A percentile compares a stretch with the other conserved stretches of the same genome.
phyloP scores from a whole-genome alignment of 2,329 filamentous ascomycete genomes.

The Triangularia setosa region DNA sequence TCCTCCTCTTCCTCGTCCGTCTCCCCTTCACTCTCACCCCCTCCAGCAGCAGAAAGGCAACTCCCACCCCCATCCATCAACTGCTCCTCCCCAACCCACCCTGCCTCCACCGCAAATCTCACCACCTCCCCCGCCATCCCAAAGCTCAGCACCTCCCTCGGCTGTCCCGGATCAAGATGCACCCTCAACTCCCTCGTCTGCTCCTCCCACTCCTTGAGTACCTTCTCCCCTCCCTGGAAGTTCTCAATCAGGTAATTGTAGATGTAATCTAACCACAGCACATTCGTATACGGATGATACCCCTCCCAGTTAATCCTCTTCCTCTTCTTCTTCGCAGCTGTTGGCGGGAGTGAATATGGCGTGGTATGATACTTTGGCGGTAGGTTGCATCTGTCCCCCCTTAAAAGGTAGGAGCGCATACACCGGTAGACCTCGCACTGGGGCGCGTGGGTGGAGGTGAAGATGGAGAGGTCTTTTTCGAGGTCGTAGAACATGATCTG shows the following conservation, averaged over 20 bases:
- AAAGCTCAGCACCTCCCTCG: slow-evolving; percentile 46
- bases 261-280: slow-evolving; percentile 61
- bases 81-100: slow-evolving; percentile 54
- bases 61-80: slow-evolving; percentile 30
- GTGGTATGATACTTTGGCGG: slow-evolving; percentile 44
- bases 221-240: slow-evolving; percentile 45
- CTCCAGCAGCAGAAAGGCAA: slow-evolving; percentile 3
- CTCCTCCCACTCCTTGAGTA: slow-evolving; percentile 43
- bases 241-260: slow-evolving; percentile 49
- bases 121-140: slow-evolving; percentile 54
- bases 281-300: slow-evolving; percentile 59
- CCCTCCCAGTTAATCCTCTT: slow-evolving; percentile 48
- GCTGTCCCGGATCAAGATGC: slow-evolving; percentile 51
- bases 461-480: slow-evolving; percentile 56
- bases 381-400: slow-evolving; percentile 46
- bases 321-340: slow-evolving; percentile 33
- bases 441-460: slow-evolving; percentile 55
- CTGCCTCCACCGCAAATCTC: slow-evolving; percentile 53
- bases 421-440: slow-evolving; percentile 61
- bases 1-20: background rate
- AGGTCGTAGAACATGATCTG: slow-evolving; percentile 44
- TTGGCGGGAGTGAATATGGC: slow-evolving; percentile 40
- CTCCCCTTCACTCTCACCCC: background rate
- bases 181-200: slow-evolving; percentile 51
- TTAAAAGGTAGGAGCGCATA: slow-evolving; percentile 56